phyloP scores from a whole-genome alignment of 495 filamentous ascomycete species.

The Hypomontagnella monticulosa region DNA sequence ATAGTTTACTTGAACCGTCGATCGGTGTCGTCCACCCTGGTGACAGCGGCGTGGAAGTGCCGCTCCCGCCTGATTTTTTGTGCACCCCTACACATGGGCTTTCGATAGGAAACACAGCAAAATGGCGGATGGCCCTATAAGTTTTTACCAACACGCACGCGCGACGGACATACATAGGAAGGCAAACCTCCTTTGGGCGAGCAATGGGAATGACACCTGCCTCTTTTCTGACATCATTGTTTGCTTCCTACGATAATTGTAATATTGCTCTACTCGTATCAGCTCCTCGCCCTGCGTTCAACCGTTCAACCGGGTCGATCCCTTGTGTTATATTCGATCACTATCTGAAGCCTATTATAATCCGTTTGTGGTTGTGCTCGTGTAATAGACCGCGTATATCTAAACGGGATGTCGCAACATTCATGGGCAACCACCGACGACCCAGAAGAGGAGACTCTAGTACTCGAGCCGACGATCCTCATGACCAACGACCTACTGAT shows the following conservation, averaged over 20 bases:
- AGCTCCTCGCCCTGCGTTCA: neutral
- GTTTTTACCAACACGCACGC: neutral
- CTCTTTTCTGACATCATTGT: slow-evolving; percentile 8
- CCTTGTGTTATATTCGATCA: slow-evolving; percentile 2
- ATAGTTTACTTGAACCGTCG: slow-evolving; percentile 10
- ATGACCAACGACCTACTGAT: neutral
- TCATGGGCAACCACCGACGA: slow-evolving; percentile 3
- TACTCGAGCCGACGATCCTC: slow-evolving; percentile 1
- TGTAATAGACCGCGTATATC: neutral
- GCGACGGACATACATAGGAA: slow-evolving; percentile 11
- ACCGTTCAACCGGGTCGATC: neutral
- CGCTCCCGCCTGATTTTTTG: slow-evolving; percentile 7
- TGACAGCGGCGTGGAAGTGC: slow-evolving; percentile 2
- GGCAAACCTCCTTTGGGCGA: slow-evolving; percentile 6
- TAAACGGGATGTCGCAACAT: slow-evolving; percentile 3
- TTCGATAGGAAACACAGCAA: neutral
- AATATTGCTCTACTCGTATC: slow-evolving; percentile 6
- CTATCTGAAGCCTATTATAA: slow-evolving; percentile 6
- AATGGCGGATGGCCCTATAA: slow-evolving; percentile 4
- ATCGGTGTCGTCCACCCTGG: slow-evolving; percentile 7
- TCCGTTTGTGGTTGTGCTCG: neutral
- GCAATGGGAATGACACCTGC: neutral
- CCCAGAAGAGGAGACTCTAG: slow-evolving; percentile 1
- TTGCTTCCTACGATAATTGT: slow-evolving; percentile 6
- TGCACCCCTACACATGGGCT: slow-evolving; percentile 17